phyloP scores from a whole-genome alignment of 139 green algal species.

The Pycnococcus provasolii region DNA sequence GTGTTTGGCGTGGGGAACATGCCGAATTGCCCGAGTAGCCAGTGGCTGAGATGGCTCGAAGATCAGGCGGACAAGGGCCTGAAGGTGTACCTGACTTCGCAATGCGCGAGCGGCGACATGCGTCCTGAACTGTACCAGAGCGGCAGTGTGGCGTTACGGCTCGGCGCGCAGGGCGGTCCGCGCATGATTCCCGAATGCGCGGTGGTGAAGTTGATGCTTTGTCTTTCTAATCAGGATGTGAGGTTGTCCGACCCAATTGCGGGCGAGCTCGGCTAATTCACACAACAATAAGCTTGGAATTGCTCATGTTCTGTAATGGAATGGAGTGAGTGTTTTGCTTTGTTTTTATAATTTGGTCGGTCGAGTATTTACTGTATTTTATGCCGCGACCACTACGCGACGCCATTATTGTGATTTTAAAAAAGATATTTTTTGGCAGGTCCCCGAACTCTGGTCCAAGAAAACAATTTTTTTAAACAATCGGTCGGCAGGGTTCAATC shows the following conservation, averaged over 20 bases:
- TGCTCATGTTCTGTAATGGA: no score
- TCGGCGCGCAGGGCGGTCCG: slow-evolving; percentile 53
- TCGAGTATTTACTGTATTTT: no score
- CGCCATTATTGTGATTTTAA: no score
- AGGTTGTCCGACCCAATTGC: slow-evolving; percentile 61
- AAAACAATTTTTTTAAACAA: no score
- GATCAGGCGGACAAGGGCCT: slow-evolving; percentile 49
- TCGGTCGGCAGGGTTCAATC: no score
- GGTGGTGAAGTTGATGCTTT: slow-evolving; percentile 84
- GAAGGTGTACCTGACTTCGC: slow-evolving; percentile 48
- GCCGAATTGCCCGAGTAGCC: slow-evolving; percentile 45
- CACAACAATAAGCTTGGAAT: no score
- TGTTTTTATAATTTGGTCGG: no score
- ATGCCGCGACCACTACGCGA: no score
- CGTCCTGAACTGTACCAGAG: slow-evolving; percentile 55
- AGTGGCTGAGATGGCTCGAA: slow-evolving; percentile 73
- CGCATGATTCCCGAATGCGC: slow-evolving; percentile 69
- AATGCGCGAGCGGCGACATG: slow-evolving; percentile 55
- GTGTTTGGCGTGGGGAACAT: slow-evolving; percentile 85
- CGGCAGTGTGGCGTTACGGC: slow-evolving; percentile 44
- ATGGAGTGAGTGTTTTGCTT: no score
- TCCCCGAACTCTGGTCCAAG: no score
- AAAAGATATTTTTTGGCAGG: no score
- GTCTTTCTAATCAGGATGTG: slow-evolving; percentile 60
- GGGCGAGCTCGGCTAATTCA: slow-evolving; percentile 57